Evolutionary conservation across 2,329 filamentous ascomycete genomes (phyloP).

Genomic region (Plenodomus tracheiphilus): DNA sequence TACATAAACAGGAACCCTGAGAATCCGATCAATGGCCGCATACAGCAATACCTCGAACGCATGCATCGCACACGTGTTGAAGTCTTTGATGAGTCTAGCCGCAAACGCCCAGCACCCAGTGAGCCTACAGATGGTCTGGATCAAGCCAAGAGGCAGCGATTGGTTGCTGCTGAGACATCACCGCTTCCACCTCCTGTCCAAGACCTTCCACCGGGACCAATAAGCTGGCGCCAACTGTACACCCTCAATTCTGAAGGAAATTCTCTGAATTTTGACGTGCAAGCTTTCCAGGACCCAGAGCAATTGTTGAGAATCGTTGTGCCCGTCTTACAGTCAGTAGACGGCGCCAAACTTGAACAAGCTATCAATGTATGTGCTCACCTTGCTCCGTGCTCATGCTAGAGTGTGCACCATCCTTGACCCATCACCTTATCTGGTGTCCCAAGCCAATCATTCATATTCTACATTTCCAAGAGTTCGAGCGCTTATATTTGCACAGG

Average conservation of each 20-base stretch:
- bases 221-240: conserved; percentile 81
- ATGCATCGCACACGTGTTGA: conserved; percentile 78
- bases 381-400: background rate
- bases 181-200: conserved; percentile 59
- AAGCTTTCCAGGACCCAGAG: conserved; percentile 70
- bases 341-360: conserved; percentile 68
- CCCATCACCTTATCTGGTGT: too few species aligned
- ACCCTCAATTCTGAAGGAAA: conserved; percentile 78
- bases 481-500: conserved; percentile 34
- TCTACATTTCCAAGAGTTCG: background rate
- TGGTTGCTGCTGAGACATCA: conserved; percentile 58
- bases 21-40: conserved; percentile 72
- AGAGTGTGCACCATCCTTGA: too few species aligned
- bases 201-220: conserved; percentile 72
- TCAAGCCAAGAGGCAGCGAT: conserved; percentile 75
- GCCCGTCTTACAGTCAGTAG: conserved; percentile 72
- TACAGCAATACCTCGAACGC: conserved; percentile 85
- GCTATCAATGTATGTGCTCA: conserved; percentile 68
- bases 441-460: too few species aligned
- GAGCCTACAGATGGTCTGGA: conserved; percentile 75
- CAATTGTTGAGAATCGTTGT: conserved; percentile 82
- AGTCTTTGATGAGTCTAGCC: conserved; percentile 74
- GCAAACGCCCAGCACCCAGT: conserved; percentile 73
- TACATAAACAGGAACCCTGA: conserved; percentile 68
- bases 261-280: conserved; percentile 80